Conservation (phyloP, 495 filamentous ascomycete genomes). For the Talaromyces proteolyticus region DNA sequence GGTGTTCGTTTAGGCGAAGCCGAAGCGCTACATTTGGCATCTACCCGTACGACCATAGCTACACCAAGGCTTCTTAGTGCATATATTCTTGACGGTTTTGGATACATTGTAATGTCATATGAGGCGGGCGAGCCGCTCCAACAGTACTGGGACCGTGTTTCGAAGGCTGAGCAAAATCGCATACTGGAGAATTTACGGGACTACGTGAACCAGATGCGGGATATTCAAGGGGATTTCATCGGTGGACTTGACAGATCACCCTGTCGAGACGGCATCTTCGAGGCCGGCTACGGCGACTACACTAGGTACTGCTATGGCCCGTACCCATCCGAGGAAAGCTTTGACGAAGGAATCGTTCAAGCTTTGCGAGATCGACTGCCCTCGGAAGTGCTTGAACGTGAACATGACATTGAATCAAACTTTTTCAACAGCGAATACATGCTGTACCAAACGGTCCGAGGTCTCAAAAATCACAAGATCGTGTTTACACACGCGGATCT, state of each 20-base stretch:
- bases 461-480: conserved; percentile 14
- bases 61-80: conserved; percentile 10
- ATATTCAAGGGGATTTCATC: conserved; percentile 11
- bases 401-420: conserved; percentile 6
- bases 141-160: conserved; percentile 8
- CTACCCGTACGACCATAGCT: conserved; percentile 7
- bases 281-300: conserved; percentile 10
- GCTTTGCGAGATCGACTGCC: conserved; percentile 13
- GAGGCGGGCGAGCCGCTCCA: conserved; percentile 8
- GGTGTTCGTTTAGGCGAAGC: conserved; percentile 12
- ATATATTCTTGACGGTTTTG: conserved; percentile 9
- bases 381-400: not conserved
- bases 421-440: conserved; percentile 10
- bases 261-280: conserved; percentile 11
- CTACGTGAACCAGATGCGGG: conserved; percentile 10
- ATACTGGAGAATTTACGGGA: conserved; percentile 4
- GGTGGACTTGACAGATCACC: conserved; percentile 7
- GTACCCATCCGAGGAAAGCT: conserved; percentile 9
- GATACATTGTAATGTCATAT: conserved; percentile 12
- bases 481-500: conserved; percentile 27
- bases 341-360: conserved; percentile 11
- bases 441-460: conserved; percentile 7
- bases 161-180: conserved; percentile 4
- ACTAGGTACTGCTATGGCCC: conserved; percentile 11
- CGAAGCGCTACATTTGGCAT: conserved; percentile 10